These are phyloP conservation scores for Zalerion maritima DNA, from an alignment of 495 filamentous ascomycete species.

Conservation along the genomic window DNA sequence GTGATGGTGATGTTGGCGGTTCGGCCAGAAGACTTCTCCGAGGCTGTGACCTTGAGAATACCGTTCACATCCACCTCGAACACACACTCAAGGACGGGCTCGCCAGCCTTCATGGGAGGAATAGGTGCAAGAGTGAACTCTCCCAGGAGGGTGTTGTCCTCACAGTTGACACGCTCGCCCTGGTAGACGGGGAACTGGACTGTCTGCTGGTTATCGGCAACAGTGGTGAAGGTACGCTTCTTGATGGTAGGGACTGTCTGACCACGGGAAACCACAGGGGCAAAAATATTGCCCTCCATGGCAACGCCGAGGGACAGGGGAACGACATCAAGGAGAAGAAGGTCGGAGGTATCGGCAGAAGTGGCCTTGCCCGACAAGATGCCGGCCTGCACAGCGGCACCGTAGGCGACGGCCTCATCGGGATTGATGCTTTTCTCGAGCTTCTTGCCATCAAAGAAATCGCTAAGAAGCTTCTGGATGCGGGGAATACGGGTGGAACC, in stretches of 20 bases:
- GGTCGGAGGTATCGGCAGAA: slow-evolving; percentile 87
- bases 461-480: slow-evolving; percentile 95
- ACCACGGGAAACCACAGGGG: slow-evolving; percentile 84
- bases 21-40: slow-evolving; percentile 96
- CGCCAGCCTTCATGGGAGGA: slow-evolving; percentile 94
- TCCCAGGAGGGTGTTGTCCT: slow-evolving; percentile 96
- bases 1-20: slow-evolving; percentile 99
- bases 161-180: slow-evolving; percentile 98
- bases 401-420: slow-evolving; percentile 97
- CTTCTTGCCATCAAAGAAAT: slow-evolving; percentile 99
- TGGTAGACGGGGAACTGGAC: slow-evolving; percentile 97
- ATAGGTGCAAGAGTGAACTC: slow-evolving; percentile 98
- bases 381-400: slow-evolving; percentile 95
- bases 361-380: slow-evolving; percentile 95
- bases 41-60: slow-evolving; percentile 99
- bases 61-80: slow-evolving; percentile 99
- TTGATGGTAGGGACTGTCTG: slow-evolving; percentile 86
- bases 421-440: slow-evolving; percentile 99
- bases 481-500: slow-evolving; percentile 98
- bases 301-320: slow-evolving; percentile 98
- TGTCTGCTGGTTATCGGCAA: slow-evolving; percentile 90
- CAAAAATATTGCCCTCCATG: slow-evolving; percentile 99
- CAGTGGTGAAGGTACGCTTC: slow-evolving; percentile 95
- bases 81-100: slow-evolving; percentile 93
- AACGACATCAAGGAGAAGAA: slow-evolving; percentile 90